These are phyloP conservation scores for Xeromyces bisporus DNA, from an alignment of 495 filamentous ascomycete species.

Conservation along the genomic window DNA sequence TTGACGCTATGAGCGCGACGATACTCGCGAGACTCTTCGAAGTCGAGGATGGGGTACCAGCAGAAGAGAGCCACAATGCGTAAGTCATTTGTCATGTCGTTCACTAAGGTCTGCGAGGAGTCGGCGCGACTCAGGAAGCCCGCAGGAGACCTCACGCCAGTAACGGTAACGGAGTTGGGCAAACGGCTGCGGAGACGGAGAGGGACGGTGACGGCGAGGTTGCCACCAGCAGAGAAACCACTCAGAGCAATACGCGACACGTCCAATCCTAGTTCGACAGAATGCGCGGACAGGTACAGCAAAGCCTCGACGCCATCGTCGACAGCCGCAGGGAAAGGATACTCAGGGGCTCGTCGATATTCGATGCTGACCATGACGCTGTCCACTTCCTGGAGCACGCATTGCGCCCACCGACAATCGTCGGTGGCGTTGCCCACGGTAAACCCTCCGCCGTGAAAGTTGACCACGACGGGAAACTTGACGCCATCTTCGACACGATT, in stretches of 20 bases:
- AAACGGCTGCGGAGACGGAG: conserved; percentile 38
- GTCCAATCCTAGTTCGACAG: conserved; percentile 39
- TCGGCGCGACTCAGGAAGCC: conserved; percentile 12
- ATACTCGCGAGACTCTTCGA: conserved; percentile 53
- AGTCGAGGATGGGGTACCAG: conserved; percentile 80
- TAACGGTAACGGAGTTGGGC: no score
- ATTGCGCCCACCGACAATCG: conserved; percentile 51
- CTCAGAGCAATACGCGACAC: conserved; percentile 48
- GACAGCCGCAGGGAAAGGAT: conserved; percentile 59
- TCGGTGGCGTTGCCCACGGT: conserved; percentile 54
- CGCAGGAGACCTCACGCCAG: no score
- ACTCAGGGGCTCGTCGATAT: conserved; percentile 63
- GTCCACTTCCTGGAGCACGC: conserved; percentile 34
- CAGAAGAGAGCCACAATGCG: conserved; percentile 42
- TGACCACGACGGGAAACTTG: conserved; percentile 44
- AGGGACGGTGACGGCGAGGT: conserved; percentile 67
- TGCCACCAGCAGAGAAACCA: conserved; percentile 81
- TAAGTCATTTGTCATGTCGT: conserved; percentile 16
- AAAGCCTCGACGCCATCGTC: conserved; percentile 61
- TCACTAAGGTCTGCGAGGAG: conserved; percentile 23
- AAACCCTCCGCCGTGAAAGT: conserved; percentile 68
- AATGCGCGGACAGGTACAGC: conserved; percentile 44
- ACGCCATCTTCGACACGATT: conserved; percentile 19
- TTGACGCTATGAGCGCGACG: conserved; percentile 49
- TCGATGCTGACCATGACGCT: conserved; percentile 55